A percentile compares a stretch with the other conserved stretches of the same genome.
These are phyloP conservation scores for Cryomyces antarcticus DNA, from an alignment of 495 filamentous ascomycete species.

Conservation along the genomic window DNA sequence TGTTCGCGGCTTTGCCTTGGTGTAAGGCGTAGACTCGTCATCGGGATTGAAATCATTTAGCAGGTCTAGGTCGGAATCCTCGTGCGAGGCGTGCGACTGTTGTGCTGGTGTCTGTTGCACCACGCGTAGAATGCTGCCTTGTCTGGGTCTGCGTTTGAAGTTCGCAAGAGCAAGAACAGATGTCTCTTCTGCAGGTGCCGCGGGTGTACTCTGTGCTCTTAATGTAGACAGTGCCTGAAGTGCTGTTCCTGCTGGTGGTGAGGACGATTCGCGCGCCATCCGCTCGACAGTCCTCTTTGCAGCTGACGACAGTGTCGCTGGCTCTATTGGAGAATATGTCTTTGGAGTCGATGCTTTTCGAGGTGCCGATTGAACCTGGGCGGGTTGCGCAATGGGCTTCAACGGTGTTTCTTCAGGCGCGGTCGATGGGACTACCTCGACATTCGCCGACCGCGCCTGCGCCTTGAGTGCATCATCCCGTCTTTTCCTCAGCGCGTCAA, in stretches of 20 bases:
- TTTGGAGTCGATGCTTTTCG: neutral
- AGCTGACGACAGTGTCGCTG: no score
- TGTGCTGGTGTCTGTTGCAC: slow-evolving; percentile 21
- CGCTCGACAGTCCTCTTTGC: neutral
- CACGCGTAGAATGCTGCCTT: slow-evolving; percentile 48
- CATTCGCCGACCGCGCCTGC: neutral
- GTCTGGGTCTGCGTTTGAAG: slow-evolving; percentile 42
- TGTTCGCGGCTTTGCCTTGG: slow-evolving; percentile 15
- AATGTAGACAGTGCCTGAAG: slow-evolving; percentile 1
- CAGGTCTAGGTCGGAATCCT: slow-evolving; percentile 22
- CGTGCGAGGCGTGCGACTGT: slow-evolving; percentile 3
- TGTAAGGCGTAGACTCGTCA: slow-evolving; percentile 45
- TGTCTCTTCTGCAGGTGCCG: slow-evolving; percentile 24
- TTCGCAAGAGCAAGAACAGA: slow-evolving; percentile 30
- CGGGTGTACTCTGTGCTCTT: slow-evolving; percentile 19
- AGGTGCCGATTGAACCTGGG: neutral
- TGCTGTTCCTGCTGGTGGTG: neutral
- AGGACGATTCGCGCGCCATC: neutral
- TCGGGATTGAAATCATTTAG: slow-evolving; percentile 37
- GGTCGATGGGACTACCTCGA: neutral
- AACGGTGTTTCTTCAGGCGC: neutral
- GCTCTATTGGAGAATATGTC: no score
- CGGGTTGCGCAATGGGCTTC: neutral
- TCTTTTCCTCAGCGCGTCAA: neutral
- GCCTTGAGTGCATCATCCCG: neutral